Base-by-base conservation (phyloP, 805 yeast species). In the Wickerhamomyces canadensis region DNA sequence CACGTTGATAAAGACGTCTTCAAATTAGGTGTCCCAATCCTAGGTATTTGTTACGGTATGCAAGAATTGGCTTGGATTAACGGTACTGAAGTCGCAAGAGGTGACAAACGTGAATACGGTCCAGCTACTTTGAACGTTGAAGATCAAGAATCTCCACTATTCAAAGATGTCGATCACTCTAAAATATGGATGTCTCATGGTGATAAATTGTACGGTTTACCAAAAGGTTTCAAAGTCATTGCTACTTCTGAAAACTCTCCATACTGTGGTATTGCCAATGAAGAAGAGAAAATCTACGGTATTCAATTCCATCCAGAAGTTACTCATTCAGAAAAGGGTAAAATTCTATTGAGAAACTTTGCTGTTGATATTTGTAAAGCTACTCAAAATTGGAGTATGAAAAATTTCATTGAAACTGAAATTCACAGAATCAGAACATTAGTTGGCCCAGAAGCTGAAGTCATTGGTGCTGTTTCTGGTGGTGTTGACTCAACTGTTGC, bases 151-250 rank as follows among this genome's bases (percentile, higher is more conserved):
- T 78, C 86, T 62, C 78, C 84, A 16, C 70, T 93, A 45, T 93
- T 93, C 67, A 72, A 79, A 46, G 96, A 82, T 44, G 86, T 93
- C 52, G 94, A 88, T 64, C 83, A 93, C 69, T 87, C 95, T 42
- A 89, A 83, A 62, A 97, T 93, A 45, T 93, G 98, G 98, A 93
- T 93, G 98, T 89, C 98, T 34, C 98, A 93, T 65, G 96, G 96
- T 58, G 98, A 93, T 68, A 93, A 93, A 72, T 74, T 93, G 57
- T 80, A 79, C 54, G 84, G 91, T 37, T 74, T 93, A 51, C 98
- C 98, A 54, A 73, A 75, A 31, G 96, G 94, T 27, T 93, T 78
- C 76, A 78, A 81, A 62, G 76, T 84, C 43, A 87, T 89, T 44
- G 98, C 97, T 38, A 79, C 87, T 30, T 83, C 96, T 38, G 86